Evolutionary conservation across 2,329 filamentous ascomycete species (phyloP).

Genomic region (Raffaelea ambrosiae): DNA sequence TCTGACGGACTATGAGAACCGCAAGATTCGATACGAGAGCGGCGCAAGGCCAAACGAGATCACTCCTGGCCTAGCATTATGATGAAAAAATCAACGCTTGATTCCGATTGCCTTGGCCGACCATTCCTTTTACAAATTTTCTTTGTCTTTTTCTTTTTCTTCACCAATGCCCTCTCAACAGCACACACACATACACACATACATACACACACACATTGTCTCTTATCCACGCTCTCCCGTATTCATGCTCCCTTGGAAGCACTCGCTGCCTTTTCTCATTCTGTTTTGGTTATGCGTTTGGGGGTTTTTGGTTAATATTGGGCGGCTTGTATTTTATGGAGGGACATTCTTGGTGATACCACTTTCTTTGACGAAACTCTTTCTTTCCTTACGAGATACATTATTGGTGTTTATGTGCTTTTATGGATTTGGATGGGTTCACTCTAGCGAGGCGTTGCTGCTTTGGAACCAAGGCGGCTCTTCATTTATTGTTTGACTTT

Average conservation of each 20-base stretch:
- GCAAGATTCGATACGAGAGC: conserved; percentile 17
- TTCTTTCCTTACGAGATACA: not conserved
- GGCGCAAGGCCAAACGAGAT: not conserved
- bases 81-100: too few species aligned
- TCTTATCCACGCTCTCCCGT: not conserved
- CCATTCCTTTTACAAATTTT: too few species aligned
- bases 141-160: not conserved
- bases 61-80: not conserved
- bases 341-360: conserved; percentile 7
- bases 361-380: conserved; percentile 4
- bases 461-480: not conserved
- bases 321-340: not conserved
- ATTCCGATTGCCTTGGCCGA: too few species aligned
- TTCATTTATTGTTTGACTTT: not conserved
- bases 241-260: too few species aligned
- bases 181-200: too few species aligned
- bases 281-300: not conserved
- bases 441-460: not conserved
- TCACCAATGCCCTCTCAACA: not conserved
- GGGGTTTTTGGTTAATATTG: not conserved
- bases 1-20: conserved; percentile 35
- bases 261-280: not conserved
- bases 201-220: too few species aligned
- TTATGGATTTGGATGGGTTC: not conserved
- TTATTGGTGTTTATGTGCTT: not conserved